A percentile compares a stretch with the other conserved stretches of the same genome.
phyloP scores from a whole-genome alignment of 306 rosid genomes.

The Alnus rubra region DNA sequence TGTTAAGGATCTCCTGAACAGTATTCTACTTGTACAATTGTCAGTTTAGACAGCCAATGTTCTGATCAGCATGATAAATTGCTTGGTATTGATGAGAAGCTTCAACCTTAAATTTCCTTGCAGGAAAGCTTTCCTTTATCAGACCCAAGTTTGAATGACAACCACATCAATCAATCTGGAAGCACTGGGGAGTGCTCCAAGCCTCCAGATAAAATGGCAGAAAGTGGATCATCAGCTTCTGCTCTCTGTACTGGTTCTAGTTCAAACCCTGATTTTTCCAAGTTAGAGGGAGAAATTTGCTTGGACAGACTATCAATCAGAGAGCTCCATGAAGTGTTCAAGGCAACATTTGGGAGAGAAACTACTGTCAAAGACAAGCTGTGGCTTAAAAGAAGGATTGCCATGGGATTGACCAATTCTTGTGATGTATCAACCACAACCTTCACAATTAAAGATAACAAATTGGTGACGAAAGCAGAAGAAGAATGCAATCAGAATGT shows the following conservation, averaged over 20 bases:
- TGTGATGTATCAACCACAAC: slow-evolving; percentile 74
- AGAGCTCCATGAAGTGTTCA: slow-evolving; percentile 89
- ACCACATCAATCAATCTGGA: slow-evolving; percentile 49
- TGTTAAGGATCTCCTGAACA: slow-evolving; percentile 3
- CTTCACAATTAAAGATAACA: slow-evolving; percentile 63
- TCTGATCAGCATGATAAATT: slow-evolving; percentile 46
- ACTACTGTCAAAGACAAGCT: slow-evolving; percentile 90
- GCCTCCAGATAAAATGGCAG: slow-evolving; percentile 56
- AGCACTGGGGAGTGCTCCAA: slow-evolving; percentile 53
- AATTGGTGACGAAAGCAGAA: slow-evolving; percentile 47
- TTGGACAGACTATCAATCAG: slow-evolving; percentile 81
- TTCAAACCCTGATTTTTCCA: slow-evolving; percentile 49
- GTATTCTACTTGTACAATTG: slow-evolving; percentile 37
- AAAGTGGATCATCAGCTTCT: slow-evolving; percentile 70
- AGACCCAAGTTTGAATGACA: slow-evolving; percentile 44
- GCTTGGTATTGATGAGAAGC: slow-evolving; percentile 44
- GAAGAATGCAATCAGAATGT: slow-evolving; percentile 48
- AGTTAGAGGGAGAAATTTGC: slow-evolving; percentile 72
- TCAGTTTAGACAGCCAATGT: slow-evolving; percentile 43
- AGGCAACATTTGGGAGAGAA: slow-evolving; percentile 88
- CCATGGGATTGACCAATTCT: slow-evolving; percentile 91
- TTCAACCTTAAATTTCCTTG: slow-evolving; percentile 39
- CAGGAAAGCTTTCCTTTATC: slow-evolving; percentile 56
- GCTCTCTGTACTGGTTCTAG: slow-evolving; percentile 37
- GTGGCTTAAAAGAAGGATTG: slow-evolving; percentile 94